Base-by-base conservation (phyloP, 805 yeast genomes). In the Lachancea fermentati region DNA sequence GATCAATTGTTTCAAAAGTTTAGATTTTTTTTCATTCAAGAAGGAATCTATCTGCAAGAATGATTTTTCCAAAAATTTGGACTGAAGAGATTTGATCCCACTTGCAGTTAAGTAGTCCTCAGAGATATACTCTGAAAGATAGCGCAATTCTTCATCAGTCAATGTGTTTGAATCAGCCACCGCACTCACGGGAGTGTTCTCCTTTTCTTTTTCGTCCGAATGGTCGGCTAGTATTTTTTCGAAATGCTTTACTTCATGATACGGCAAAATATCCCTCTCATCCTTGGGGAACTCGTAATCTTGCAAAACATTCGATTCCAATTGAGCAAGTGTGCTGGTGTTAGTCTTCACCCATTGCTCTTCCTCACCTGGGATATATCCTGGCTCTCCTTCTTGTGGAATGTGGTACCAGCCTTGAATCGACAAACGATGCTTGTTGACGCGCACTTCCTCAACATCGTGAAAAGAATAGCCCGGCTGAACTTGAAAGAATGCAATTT, bases 381-480 rank as follows among this genome's bases (percentile, higher is more conserved):
- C 97, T 25, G 75, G 79, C 63, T 93, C 99, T 7, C 95, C 97
- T 8, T 67, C 67, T 59, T 93, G 97, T 3, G 99, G 99, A 38
- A 89, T 85, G 62, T 93, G 99, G 58, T 91, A 94, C 99, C 99
- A 94, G 1, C 99, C 99, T 55, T 93, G 96, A 45, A 93, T 86
- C 0, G 96, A 85, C 26, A 93, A 67, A 55, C 99, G 73, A 47
- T 88, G 95, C 57, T 82, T 85, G 56, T 89, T 95, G 1, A 81
- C 95, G 45, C 81, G 75, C 1, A 94, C 98, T 61, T 93, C 98
- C 65, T 94, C 97, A 9, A 93, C 99, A 54, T 94, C 98, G 61
- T 93, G 99, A 73, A 93, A 93, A 2, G 96, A 85, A 36, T 82
- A 74, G 0, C 98, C 99, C 0, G 98, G 99, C 57, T 88, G 93